phyloP scores from a whole-genome alignment of 2,329 filamentous ascomycete genomes.

The Ophiocordyceps camponoti-leonardi region DNA sequence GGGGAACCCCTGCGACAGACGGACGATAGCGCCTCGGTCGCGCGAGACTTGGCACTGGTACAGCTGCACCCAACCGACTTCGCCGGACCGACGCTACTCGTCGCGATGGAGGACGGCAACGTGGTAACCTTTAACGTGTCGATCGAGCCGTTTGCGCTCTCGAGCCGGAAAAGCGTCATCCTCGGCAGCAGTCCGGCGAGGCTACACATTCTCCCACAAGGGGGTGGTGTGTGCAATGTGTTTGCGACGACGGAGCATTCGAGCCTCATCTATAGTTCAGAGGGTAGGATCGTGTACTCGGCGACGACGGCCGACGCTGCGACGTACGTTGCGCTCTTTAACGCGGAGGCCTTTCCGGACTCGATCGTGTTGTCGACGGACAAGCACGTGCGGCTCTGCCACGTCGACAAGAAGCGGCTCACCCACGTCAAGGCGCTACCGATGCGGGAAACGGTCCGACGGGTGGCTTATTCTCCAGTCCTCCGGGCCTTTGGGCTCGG shows the following conservation, averaged over 20 bases:
- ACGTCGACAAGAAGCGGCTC: conserved; percentile 67
- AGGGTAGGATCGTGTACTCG: conserved; percentile 79
- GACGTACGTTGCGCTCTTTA: conserved; percentile 64
- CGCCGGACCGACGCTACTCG: conserved; percentile 57
- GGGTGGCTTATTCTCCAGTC: conserved; percentile 67
- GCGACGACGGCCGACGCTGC: conserved; percentile 83
- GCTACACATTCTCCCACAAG: conserved; percentile 60
- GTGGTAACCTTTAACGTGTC: conserved; percentile 71
- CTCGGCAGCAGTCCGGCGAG: conserved; percentile 73
- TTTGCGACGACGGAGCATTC: conserved; percentile 92
- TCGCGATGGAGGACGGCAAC: conserved; percentile 84
- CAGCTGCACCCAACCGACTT: conserved; percentile 49
- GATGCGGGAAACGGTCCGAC: conserved; percentile 66
- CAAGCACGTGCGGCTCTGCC: conserved; percentile 58
- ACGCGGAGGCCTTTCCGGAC: conserved; percentile 62
- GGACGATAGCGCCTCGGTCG: conserved; percentile 58
- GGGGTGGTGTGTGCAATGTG: conserved; percentile 54
- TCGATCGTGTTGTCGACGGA: conserved; percentile 70
- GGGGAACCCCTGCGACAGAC: conserved; percentile 42
- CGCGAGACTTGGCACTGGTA: conserved; percentile 64
- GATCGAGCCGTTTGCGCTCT: conserved; percentile 40
- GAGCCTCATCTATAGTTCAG: conserved; percentile 78
- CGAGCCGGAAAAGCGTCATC: conserved; percentile 62
- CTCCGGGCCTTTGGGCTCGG: conserved; percentile 76
- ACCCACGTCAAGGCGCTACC: conserved; percentile 74